Evolutionary conservation across 2,329 filamentous ascomycete species (phyloP).

Genomic region (Aplosporella prunicola): DNA sequence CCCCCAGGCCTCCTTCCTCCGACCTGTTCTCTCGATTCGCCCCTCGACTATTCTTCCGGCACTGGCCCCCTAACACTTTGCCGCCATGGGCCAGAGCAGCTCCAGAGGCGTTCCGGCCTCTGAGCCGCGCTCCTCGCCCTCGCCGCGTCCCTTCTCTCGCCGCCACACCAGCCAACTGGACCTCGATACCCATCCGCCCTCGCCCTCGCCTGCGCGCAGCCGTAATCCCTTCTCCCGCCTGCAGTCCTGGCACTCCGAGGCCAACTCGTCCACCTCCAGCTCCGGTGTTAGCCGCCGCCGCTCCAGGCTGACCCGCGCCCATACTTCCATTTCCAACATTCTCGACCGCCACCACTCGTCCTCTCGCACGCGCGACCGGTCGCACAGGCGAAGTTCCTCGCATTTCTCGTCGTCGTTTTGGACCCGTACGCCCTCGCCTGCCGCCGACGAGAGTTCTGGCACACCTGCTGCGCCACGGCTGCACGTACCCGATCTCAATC

Average conservation of each 20-base stretch:
- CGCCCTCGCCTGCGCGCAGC: conserved; percentile 18
- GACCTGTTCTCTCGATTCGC: conserved; percentile 10
- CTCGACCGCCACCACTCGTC: conserved; percentile 14
- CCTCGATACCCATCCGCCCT: conserved; percentile 17
- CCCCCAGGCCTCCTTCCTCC: too few species aligned
- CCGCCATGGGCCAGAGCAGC: conserved; percentile 30
- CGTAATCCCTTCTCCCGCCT: conserved; percentile 23
- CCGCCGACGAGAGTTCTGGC: conserved; percentile 17
- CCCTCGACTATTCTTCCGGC: conserved; percentile 1
- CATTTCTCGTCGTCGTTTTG: conserved; percentile 15
- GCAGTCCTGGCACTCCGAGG: conserved; percentile 24
- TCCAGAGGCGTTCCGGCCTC: conserved; percentile 22
- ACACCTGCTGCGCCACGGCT: conserved; percentile 25
- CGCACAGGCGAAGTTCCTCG: conserved; percentile 15
- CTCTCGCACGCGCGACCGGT: conserved; percentile 8
- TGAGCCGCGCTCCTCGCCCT: conserved; percentile 13
- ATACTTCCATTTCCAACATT: conserved; percentile 24
- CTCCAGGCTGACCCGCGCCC: conserved; percentile 26
- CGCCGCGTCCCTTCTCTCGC: conserved; percentile 22
- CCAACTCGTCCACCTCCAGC: conserved; percentile 20
- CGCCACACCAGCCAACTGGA: conserved; percentile 16
- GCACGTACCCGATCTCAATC: conserved; percentile 26
- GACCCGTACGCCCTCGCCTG: conserved; percentile 15
- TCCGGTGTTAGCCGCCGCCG: conserved; percentile 18
- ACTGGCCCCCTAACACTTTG: conserved; percentile 16